Evolutionary conservation across 2,329 filamentous ascomycete genomes (phyloP).

Genomic region (Leptodontidium sp.): DNA sequence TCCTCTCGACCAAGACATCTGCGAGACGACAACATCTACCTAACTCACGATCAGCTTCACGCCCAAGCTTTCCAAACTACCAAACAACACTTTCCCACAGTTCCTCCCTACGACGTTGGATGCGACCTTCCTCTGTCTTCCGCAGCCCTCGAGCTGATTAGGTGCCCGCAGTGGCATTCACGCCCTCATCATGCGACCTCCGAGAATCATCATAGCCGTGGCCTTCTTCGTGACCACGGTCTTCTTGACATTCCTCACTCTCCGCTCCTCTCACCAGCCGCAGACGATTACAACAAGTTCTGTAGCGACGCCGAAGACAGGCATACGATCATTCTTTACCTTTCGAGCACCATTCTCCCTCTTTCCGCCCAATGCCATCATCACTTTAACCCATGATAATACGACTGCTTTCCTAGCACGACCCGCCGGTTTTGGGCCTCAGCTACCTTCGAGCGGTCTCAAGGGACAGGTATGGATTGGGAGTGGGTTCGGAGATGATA

Average conservation of each 20-base stretch:
- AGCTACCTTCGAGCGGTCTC: constrained; percentile 76
- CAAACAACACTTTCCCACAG: neutral
- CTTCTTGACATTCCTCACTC: constrained; percentile 44
- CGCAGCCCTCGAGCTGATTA: constrained; percentile 44
- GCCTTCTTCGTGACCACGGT: constrained; percentile 44
- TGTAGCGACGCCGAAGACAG: constrained; percentile 44
- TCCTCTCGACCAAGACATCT: neutral
- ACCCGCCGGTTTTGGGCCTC: constrained; percentile 90
- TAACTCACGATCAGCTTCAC: neutral
- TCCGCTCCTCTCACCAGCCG: constrained; percentile 42
- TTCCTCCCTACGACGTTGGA: constrained; percentile 29
- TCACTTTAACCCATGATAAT: constrained; percentile 97
- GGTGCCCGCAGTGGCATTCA: constrained; percentile 36
- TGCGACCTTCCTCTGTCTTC: constrained; percentile 33
- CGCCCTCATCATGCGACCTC: constrained; percentile 46
- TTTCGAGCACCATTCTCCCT: constrained; percentile 83
- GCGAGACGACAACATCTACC: constrained; percentile 12
- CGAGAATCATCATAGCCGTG: constrained; percentile 45
- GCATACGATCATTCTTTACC: constrained; percentile 68
- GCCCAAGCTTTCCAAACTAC: neutral
- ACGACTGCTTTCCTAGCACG: constrained; percentile 95
- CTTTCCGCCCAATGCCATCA: constrained; percentile 94
- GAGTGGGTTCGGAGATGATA: constrained; percentile 87
- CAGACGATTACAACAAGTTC: constrained; percentile 35
- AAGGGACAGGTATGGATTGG: constrained; percentile 95